phyloP scores from a whole-genome alignment of 129 eudicot species.

The Ambrosia artemisiifolia region DNA sequence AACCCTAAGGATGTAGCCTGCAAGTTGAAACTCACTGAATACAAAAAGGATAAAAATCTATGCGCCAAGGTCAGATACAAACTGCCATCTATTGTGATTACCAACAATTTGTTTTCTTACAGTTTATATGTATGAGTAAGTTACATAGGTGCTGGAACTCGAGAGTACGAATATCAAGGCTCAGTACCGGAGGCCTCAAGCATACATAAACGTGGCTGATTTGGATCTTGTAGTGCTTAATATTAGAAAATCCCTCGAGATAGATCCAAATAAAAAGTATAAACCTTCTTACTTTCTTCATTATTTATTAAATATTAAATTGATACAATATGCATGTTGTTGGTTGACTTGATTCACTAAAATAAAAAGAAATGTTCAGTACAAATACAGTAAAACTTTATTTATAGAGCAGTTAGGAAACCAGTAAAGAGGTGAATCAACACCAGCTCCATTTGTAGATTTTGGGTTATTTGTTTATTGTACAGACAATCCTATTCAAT shows the following conservation, averaged over 20 bases:
- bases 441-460: too few relatives aligned
- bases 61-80: conserved; percentile 82
- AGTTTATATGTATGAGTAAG: too few relatives aligned
- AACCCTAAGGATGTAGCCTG: conserved; percentile 87
- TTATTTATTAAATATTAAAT: background rate
- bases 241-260: conserved; percentile 82
- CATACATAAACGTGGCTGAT: conserved; percentile 76
- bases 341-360: too few relatives aligned
- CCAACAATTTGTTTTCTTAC: too few relatives aligned
- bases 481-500: too few relatives aligned
- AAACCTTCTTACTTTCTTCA: background rate
- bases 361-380: too few relatives aligned
- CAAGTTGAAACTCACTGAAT: conserved; percentile 76
- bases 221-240: conserved; percentile 80
- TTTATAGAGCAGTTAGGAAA: too few relatives aligned
- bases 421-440: too few relatives aligned
- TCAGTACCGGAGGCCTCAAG: conserved; percentile 86
- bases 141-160: conserved; percentile 88
- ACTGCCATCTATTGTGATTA: too few relatives aligned
- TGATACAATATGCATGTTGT: conserved; percentile 21
- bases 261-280: conserved; percentile 84
- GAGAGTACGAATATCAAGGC: conserved; percentile 92
- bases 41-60: conserved; percentile 82
- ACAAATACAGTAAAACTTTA: too few relatives aligned
- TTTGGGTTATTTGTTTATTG: too few relatives aligned